A percentile compares a stretch with the other conserved stretches of the same genome.
Conservation (phyloP, 345 rosid genomes). For the Isatis tinctoria region DNA sequence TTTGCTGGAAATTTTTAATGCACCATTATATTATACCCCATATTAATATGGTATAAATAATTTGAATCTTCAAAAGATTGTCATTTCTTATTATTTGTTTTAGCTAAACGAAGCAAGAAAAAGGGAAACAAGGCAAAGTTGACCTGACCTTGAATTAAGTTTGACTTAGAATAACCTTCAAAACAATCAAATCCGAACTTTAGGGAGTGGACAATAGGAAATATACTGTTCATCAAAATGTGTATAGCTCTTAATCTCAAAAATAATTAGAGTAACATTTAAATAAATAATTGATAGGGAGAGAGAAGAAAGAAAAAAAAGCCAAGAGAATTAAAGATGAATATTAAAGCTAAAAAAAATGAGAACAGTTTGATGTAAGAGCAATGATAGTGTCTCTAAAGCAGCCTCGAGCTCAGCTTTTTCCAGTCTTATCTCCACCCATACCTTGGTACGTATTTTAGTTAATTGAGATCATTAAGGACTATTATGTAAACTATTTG, state of each 20-base stretch:
- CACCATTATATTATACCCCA: neutral
- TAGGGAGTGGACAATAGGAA: neutral
- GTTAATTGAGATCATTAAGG: slow-evolving; percentile 2
- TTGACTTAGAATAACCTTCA: neutral
- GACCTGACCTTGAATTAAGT: neutral
- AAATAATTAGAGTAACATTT: neutral
- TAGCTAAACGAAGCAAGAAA: neutral
- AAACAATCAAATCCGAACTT: neutral
- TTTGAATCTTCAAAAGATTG: neutral
- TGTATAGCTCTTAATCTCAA: neutral
- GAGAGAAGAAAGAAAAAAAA: neutral
- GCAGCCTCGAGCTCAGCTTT: slow-evolving; percentile 21
- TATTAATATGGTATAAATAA: neutral
- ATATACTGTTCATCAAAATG: neutral
- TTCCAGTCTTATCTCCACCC: neutral
- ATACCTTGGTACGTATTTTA: neutral
- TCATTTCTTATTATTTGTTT: neutral
- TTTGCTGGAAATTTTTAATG: neutral
- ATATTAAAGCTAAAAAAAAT: slow-evolving; percentile 21
- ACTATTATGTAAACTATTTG: neutral
- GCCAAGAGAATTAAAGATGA: slow-evolving; percentile 15
- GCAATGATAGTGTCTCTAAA: slow-evolving; percentile 37
- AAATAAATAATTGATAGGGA: slow-evolving; percentile 2
- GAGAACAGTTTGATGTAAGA: slow-evolving; percentile 30
- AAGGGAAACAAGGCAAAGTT: neutral